Base-by-base conservation (phyloP, 2,329 filamentous ascomycete genomes). In the Cladophialophora carrionii region DNA sequence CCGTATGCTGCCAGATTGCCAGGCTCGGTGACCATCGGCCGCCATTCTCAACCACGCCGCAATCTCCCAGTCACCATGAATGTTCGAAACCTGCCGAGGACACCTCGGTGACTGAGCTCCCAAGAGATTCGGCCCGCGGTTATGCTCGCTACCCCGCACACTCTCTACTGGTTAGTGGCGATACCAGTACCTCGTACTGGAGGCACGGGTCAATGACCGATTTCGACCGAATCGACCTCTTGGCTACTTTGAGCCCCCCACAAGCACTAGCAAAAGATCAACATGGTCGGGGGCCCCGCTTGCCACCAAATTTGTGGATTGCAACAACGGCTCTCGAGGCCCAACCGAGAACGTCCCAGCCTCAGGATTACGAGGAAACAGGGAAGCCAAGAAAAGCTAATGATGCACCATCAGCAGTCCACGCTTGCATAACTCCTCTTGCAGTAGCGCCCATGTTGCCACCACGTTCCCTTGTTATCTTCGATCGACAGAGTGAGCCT, bases 261-360 rank as follows among this genome's bases (percentile, higher is more conserved):
- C 24, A 53, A 41, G 51, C 57, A 52, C 57, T 46, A 60, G 57
- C 57, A 60, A 60, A 60, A 60, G 57, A 14, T 60, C 57, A 60
- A 49, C 17, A 37, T 10, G 12, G 9, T 29, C 46, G 57, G 57
- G 52, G 57, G 31, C 24, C 31, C 57, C 46, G 32, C 46, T 41
- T 60, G 48, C 46, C 57, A 60, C 57, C 57, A 12, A 49, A 26
- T 51, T 29, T 24, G 6, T 60, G 43, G 5, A 32, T 31, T 1
- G 17, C 17, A 20, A 31, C 37, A 43, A 17, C 37, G n/a, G 17
- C 37, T 43, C n/a, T 43, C 37, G 17, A 32, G 34, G 48, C 56
- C 41, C 26, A 29, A 48, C 14, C 14, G 20, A 29, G 14, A n/a
- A 9, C 24, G 9, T 24, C 14, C 56, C 56, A 49, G 43, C 56